Conservation (phyloP, 352 stramenopile species). For the Phytophthora ohioensis region DNA sequence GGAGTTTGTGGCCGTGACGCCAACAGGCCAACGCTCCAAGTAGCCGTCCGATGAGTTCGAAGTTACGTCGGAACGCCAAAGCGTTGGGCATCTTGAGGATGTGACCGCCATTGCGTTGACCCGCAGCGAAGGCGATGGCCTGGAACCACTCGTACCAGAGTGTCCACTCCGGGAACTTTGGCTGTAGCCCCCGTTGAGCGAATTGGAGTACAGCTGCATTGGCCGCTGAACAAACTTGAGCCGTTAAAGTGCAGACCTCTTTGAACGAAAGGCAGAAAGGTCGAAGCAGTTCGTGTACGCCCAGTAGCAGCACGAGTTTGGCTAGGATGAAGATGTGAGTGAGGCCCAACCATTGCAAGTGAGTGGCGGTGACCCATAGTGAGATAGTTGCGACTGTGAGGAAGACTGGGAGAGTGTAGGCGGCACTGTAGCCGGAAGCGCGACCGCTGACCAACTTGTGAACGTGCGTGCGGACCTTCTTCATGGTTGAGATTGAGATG, state of each 20-base stretch:
- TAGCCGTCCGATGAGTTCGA: conserved; percentile 44
- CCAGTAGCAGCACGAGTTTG: conserved; percentile 35
- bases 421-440: conserved; percentile 22
- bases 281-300: conserved; percentile 48
- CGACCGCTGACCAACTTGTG: conserved; percentile 22
- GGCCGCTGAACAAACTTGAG: conserved; percentile 28
- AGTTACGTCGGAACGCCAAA: conserved; percentile 44
- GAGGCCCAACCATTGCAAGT: conserved; percentile 37
- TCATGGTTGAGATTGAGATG: conserved; percentile 28
- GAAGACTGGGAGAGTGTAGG: conserved; percentile 37
- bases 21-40: conserved; percentile 43
- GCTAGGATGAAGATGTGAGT: conserved; percentile 26
- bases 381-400: conserved; percentile 17
- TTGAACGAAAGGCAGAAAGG: conserved; percentile 51
- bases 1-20: conserved; percentile 27
- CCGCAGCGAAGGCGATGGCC: conserved; percentile 41
- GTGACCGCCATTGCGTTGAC: conserved; percentile 38
- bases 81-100: conserved; percentile 53
- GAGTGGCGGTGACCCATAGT: conserved; percentile 41
- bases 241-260: conserved; percentile 33
- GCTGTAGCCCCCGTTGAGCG: conserved; percentile 29
- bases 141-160: conserved; percentile 55
- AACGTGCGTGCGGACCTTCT: conserved; percentile 29
- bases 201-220: conserved; percentile 35
- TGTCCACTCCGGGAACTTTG: conserved; percentile 54